Evolutionary conservation across 768 basidiomycete genomes (phyloP), one percentile per base, ranked within the genome.

Genomic region (Daedaleopsis nitida): DNA sequence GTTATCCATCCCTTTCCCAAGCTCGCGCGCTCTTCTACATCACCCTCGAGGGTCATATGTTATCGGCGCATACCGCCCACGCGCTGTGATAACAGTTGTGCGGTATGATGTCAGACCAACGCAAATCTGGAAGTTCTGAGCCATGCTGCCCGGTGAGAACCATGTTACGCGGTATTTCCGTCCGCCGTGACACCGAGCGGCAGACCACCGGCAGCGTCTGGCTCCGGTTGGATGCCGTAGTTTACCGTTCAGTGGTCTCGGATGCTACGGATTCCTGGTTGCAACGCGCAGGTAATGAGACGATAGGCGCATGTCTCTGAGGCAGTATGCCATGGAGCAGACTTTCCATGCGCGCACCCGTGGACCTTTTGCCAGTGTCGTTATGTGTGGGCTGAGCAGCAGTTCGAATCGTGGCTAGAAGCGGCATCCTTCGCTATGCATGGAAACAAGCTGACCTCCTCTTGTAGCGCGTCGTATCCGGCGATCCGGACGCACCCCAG

Each of bases 401-500:
- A n/a, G n/a, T n/a, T n/a, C n/a, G n/a, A n/a, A n/a, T n/a, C n/a
- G n/a, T n/a, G n/a, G n/a, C n/a, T n/a, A n/a, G n/a, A n/a, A n/a
- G n/a, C n/a, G n/a, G n/a, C n/a, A n/a, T n/a, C n/a, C n/a, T n/a
- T n/a, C n/a, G n/a, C n/a, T n/a, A n/a, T n/a, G n/a, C n/a, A n/a
- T n/a, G n/a, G n/a, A n/a, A n/a, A 21, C 53, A 50, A 27, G 52
- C 44, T 58, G 47, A 53, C 24, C 11, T 16, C 42, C n/a, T 49
- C 24, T 38, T 32, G 64, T 78, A 89, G 75, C 82, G 83, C n/a
- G 81, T 87, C 35, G 76, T 83, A 43, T 76, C 77, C 1, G 81
- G 82, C 45, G 88, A 87, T 65, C 79, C 82, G 6, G 75, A 82
- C 55, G 74, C 81, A 8, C 83, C 86, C 1, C 78, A 78, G 16